Evolutionary conservation across 1,139 yeast species (phyloP).

Genomic region (Sugiyamaella grinbergsii): DNA sequence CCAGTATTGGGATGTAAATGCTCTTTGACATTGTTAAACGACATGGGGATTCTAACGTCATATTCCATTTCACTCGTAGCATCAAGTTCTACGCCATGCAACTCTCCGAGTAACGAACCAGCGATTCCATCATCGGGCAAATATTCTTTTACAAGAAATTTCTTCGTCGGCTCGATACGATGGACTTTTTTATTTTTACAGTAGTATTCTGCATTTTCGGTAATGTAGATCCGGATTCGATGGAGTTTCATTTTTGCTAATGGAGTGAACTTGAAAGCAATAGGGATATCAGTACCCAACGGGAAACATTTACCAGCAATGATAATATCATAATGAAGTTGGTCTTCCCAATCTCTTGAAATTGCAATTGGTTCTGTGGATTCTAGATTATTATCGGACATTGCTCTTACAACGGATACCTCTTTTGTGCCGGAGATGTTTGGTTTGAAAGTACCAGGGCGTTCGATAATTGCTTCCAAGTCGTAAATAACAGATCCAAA

Average conservation of each 20-base stretch:
- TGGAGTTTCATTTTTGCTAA: conserved; percentile 85
- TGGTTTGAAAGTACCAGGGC: conserved; percentile 84
- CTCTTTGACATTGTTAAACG: conserved; percentile 47
- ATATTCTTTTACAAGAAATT: conserved; percentile 77
- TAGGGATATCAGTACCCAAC: conserved; percentile 78
- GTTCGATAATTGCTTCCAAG: conserved; percentile 66
- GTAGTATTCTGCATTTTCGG: conserved; percentile 88
- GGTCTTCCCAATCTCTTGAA: conserved; percentile 91
- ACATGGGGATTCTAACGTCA: conserved; percentile 75
- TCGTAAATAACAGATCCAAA: conserved; percentile 77
- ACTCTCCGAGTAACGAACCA: conserved; percentile 44
- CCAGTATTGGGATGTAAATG: conserved; percentile 81
- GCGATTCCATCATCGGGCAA: conserved; percentile 57
- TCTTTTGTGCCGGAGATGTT: conserved; percentile 67
- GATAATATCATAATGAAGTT: conserved; percentile 82
- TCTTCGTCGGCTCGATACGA: conserved; percentile 84
- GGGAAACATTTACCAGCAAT: conserved; percentile 86
- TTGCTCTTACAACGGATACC: conserved; percentile 70
- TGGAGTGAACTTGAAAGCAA: conserved; percentile 82
- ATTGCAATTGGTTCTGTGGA: conserved; percentile 93
- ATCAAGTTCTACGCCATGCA: conserved; percentile 44
- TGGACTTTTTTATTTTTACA: conserved; percentile 86
- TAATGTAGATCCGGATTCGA: conserved; percentile 76
- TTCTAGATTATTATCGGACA: conserved; percentile 76
- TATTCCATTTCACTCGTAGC: conserved; percentile 71